These are phyloP conservation scores for Cucurbita pepo DNA, from an alignment of 306 rosid genomes.

Conservation along the genomic window DNA sequence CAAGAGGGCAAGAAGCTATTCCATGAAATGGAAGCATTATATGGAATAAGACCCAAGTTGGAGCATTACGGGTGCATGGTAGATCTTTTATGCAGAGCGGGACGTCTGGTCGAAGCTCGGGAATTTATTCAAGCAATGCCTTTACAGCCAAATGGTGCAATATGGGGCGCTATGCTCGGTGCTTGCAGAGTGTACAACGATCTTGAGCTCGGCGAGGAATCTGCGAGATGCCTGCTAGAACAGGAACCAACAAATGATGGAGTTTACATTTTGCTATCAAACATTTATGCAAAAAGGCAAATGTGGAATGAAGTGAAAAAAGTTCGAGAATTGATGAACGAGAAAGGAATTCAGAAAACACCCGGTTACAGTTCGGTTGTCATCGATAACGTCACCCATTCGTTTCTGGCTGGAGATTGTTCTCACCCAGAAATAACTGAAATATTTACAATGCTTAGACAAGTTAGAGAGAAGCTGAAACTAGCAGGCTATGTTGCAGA, in stretches of 20 bases:
- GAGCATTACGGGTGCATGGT: constrained; percentile 13
- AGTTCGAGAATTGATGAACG: constrained; percentile 4
- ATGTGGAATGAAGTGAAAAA: constrained; percentile 10
- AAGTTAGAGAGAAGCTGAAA: constrained; percentile 3
- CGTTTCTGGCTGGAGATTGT: constrained; percentile 10
- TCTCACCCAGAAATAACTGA: constrained; percentile 9
- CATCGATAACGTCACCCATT: background rate
- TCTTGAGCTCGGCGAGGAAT: constrained; percentile 1
- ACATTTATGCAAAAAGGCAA: constrained; percentile 8
- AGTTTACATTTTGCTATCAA: constrained; percentile 8
- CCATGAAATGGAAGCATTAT: background rate
- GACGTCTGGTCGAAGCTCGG: background rate
- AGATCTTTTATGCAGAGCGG: constrained; percentile 7
- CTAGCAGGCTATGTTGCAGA: constrained; percentile 10
- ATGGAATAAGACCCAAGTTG: constrained; percentile 4
- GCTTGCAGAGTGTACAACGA: constrained; percentile 6
- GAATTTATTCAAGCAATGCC: constrained; percentile 7
- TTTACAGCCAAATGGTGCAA: constrained; percentile 10
- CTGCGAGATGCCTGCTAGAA: background rate
- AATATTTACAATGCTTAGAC: constrained; percentile 1
- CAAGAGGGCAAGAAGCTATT: constrained; percentile 3
- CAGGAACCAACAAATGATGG: constrained; percentile 6
- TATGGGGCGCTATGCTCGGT: constrained; percentile 11
- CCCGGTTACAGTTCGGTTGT: constrained; percentile 11
- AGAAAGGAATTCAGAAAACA: constrained; percentile 1